Evolutionary conservation across 495 filamentous ascomycete genomes (phyloP), one percentile per base, ranked within the genome.

Genomic region (Mytilinidion resinicola): DNA sequence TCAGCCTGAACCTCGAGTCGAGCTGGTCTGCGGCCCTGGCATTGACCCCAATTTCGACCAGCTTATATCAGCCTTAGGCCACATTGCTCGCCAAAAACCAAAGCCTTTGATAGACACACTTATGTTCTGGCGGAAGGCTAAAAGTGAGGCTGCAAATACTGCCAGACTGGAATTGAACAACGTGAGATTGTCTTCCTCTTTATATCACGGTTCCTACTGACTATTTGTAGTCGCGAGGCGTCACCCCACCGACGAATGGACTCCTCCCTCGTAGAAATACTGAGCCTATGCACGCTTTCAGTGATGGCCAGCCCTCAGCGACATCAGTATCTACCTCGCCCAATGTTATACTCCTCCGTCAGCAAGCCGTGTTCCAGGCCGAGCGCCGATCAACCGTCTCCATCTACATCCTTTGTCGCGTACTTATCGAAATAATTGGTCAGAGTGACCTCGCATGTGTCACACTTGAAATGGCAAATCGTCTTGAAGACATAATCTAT

Each of bases 91-190:
- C 35, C 85, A 88, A 65, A 96, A 96, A 64, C 95, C 93, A 4
- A 96, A 91, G 65, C 87, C 89, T n/a, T 72, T 98, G 53, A 96
- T 98, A 63, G 92, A 97, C 72, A 89, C 89, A 9, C 87, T 97
- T 60, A 97, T 98, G 90, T 82, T 90, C 19, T 98, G 93, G 93
- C 82, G 95, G 41, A 96, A 96, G 70, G 85, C 81, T 41, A 96
- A 96, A 73, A 92, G 91, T 63, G 93, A 96, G 72, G 84, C 88
- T 10, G 89, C 90, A 30, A 82, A 79, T 49, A 69, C 71, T 17
- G 81, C 81, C 25, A 77, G 82, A 44, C 74, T 77, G 21, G 80
- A 86, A 64, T 75, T 88, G 37, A 84, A 84, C 53, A 83, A 86
- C 66, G 80, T 87, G 72, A 57, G 73, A 2, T 62, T 25, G 15